Evolutionary conservation across 2,329 filamentous ascomycete species (phyloP).

Genomic region (Ceratocystis lukuohia): DNA sequence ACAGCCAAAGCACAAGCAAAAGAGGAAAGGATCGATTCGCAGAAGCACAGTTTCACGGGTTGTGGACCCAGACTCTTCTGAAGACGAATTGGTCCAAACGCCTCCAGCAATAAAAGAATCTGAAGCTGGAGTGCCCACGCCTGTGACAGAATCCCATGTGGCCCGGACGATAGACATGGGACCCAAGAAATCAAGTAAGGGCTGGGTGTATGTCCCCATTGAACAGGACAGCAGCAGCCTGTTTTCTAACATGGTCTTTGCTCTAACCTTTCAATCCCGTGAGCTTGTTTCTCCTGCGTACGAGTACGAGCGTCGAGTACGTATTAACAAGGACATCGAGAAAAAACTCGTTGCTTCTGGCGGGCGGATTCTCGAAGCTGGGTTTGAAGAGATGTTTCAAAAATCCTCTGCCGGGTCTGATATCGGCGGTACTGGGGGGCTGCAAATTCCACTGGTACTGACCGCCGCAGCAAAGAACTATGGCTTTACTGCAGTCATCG

Average conservation of each 20-base stretch:
- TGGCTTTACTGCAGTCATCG: conserved; percentile 74
- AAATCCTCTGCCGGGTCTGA: conserved; percentile 17
- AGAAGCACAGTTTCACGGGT: conserved; percentile 2
- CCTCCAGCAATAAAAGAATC: neutral
- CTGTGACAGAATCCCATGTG: neutral
- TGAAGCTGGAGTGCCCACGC: neutral
- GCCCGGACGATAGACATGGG: neutral
- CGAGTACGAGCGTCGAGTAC: conserved; percentile 32
- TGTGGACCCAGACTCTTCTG: conserved; percentile 7
- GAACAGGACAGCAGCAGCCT: conserved; percentile 27
- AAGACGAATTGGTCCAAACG: conserved; percentile 13
- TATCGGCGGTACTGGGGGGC: neutral
- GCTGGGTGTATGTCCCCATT: conserved; percentile 17
- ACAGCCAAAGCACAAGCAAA: neutral
- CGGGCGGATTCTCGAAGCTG: conserved; percentile 55
- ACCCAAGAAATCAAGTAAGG: conserved; percentile 8
- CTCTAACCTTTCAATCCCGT: conserved; percentile 54
- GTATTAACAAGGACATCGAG: conserved; percentile 37
- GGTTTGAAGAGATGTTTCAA: conserved; percentile 73
- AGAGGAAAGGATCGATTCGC: neutral
- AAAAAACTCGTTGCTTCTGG: conserved; percentile 56
- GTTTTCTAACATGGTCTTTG: conserved; percentile 77
- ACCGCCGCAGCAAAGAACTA: conserved; percentile 38
- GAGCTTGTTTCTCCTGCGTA: conserved; percentile 40
- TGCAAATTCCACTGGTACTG: conserved; percentile 35